Base-by-base conservation (phyloP, 1,284 basidiomycete genomes). In the Sanguinoderma infundibulare region DNA sequence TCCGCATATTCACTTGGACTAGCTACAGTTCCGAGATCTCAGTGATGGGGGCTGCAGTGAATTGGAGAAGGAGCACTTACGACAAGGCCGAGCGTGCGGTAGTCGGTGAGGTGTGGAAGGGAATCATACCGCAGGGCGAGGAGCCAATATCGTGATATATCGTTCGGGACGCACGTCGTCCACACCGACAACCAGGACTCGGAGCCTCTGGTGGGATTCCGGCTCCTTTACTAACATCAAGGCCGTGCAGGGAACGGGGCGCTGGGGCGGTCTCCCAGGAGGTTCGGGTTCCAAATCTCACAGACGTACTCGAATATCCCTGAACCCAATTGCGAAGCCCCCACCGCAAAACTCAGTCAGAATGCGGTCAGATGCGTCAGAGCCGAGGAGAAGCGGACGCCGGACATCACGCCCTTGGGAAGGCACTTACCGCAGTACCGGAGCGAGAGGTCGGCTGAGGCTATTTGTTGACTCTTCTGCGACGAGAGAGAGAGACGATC, bases 181-280 rank as follows among this genome's bases (percentile, higher is more conserved):
- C 53, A 38, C 54, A 35, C 54, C 54, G 40, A 47, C 32, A 15
- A 22, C 54, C 39, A 47, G 54, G 54, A 28, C 54, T 28, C 53
- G 53, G 40, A 39, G 53, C 38, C 30, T 39, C 52, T 44, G 38
- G 53, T 54, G 53, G 39, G 53, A 54, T 12, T 30, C 40, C 54
- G 54, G 54, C 9, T 34, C 14, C 42, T 46, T 46, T 55, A 55
- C 34, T 42, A 36, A 20, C 14, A 3, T 34, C 42, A 8, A 35
- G 42, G 42, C 54, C 15, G 39, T 30, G 35, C 20, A 26, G 35
- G 6, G 20, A 28, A 24, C 36, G 52, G 22, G 35, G 36, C 24
- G 26, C 7, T n/a, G 15, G 24, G 24, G 14, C 24, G 1, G 22
- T 26, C 10, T 26, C 14, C 20, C 42, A 7, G 34, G 34, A 46